These are phyloP conservation scores for Leccinum imitatum DNA, from an alignment of 768 basidiomycete genomes.

Conservation along the genomic window DNA sequence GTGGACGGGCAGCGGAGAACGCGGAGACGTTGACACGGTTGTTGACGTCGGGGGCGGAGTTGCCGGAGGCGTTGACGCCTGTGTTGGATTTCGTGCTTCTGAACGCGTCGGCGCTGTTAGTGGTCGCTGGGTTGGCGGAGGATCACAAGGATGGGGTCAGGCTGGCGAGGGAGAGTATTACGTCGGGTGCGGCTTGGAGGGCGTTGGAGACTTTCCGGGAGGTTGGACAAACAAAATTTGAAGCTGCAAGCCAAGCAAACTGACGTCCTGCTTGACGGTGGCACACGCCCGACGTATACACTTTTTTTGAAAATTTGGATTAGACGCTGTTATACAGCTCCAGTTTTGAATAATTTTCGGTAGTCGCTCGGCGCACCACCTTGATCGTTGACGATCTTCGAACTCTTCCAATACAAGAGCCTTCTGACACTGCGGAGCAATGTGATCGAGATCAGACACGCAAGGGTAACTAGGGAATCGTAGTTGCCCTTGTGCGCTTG, in stretches of 20 bases:
- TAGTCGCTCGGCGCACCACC: no score
- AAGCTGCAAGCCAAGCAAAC: neutral
- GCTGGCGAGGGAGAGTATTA: conserved; percentile 61
- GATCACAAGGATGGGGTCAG: conserved; percentile 70
- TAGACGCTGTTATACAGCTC: no score
- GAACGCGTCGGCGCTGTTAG: conserved; percentile 86
- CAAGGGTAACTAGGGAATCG: no score
- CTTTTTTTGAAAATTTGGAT: no score
- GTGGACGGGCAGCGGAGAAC: conserved; percentile 79
- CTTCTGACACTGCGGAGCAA: no score
- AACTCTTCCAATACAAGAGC: no score
- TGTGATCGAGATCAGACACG: no score
- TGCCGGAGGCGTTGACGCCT: conserved; percentile 58
- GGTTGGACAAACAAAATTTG: conserved; percentile 29
- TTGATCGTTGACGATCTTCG: no score
- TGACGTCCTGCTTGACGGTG: neutral
- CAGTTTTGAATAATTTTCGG: no score
- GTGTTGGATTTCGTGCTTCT: conserved; percentile 86
- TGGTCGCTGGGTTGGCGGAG: conserved; percentile 74
- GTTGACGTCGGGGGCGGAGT: conserved; percentile 54
- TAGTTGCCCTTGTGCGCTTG: no score
- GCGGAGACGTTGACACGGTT: conserved; percentile 68
- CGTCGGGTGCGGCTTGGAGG: conserved; percentile 58
- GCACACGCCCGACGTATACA: no score
- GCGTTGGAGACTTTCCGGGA: conserved; percentile 53